Evolutionary conservation across 2,329 filamentous ascomycete genomes (phyloP).

Genomic region (Trichocomaceae sp.): DNA sequence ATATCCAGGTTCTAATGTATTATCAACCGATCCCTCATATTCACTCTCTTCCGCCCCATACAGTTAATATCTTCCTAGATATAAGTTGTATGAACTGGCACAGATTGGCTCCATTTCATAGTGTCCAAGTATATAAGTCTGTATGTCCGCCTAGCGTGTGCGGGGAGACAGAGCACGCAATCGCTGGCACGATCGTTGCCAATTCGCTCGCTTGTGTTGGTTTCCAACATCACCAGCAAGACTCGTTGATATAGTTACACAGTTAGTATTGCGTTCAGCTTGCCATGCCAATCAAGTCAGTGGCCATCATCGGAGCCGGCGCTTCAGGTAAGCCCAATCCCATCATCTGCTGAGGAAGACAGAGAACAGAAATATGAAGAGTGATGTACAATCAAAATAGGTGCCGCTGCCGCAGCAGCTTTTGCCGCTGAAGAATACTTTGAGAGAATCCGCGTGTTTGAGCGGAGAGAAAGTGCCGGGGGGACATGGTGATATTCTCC

Average conservation of each 20-base stretch:
- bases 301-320: constrained; percentile 28
- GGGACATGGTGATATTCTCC: constrained; percentile 25
- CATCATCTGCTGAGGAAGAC: background rate
- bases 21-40: too few species aligned
- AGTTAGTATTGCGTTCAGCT: background rate
- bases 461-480: constrained; percentile 28
- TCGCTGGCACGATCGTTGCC: background rate
- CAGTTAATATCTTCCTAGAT: too few species aligned
- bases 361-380: background rate
- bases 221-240: background rate
- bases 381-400: background rate
- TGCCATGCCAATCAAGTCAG: constrained; percentile 14
- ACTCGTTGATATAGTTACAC: background rate
- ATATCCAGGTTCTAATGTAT: too few species aligned
- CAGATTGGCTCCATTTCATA: too few species aligned
- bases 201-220: background rate
- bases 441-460: constrained; percentile 29
- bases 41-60: too few species aligned
- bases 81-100: too few species aligned
- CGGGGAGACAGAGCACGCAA: constrained; percentile 5
- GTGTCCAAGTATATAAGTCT: too few species aligned
- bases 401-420: constrained; percentile 28
- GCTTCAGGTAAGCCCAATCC: constrained; percentile 20
- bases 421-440: constrained; percentile 29
- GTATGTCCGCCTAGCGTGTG: background rate